Evolutionary conservation across 345 rosid species (phyloP), one percentile per base, ranked within the genome.

Genomic region (Lepidium africanum): DNA sequence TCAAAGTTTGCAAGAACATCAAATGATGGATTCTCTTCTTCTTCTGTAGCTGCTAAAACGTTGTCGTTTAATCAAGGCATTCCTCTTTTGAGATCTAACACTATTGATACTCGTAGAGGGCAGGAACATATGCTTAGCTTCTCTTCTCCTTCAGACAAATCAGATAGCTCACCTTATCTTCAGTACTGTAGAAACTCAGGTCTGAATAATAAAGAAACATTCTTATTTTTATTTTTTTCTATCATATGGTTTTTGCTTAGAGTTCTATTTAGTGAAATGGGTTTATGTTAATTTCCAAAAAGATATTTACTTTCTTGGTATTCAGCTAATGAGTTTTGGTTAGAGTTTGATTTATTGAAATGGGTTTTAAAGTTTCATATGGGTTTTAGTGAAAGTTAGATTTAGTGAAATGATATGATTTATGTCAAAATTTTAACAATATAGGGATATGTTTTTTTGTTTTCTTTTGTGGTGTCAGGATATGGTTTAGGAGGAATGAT

Each of bases 71-170:
- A 79, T 70, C 84, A 80, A 43, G 66, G 63, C 36, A 61, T 66
- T 37, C 74, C 84, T 66, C 63, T 81, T 40, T 38, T 85, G 80
- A 84, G 95, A 84, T 86, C 89, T 84, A 81, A 70, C 74, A 30
- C 81, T 49, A 4, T 73, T 57, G 78, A 71, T 65, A 36, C 77
- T 72, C 54, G 73, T 35, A 81, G 74, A 41, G 64, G 64, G 5
- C 81, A 77, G 32, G 82, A 76, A 48, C 86, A 84, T 27, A 79
- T 88, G 85, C 76, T 78, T 48, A 85, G 85, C 80, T 86, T 86
- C 76, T 84, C 77, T 21, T 61, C 83, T 79, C 67, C 81, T 78
- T 67, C 86, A 2, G 62, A 57, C 61, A 76, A 80, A 76, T 40
- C 86, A 54, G 81, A 80, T 57, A 77, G 59, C 70, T 71, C 53